Base-by-base conservation (phyloP, 331 rosid species). In the Rhamnella rubrinervis region DNA sequence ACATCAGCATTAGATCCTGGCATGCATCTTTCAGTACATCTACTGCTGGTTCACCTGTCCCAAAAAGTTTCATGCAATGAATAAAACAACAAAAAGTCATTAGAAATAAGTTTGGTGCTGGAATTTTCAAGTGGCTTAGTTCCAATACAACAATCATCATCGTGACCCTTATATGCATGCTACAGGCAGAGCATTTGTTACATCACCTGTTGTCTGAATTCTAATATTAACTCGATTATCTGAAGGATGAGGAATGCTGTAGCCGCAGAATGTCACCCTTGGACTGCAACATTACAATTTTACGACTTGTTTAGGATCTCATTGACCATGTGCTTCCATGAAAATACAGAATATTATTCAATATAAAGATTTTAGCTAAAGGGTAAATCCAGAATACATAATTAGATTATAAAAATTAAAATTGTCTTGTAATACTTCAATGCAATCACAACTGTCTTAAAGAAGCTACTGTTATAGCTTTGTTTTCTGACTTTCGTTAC, bases 221-320 rank as follows among this genome's bases (percentile, higher is more conserved):
- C 97, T 82, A 63, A 90, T 76, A 69, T 93, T 93, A 73, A 90
- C 97, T 40, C 79, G 85, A 61, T 86, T 90, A 11, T 93, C 96
- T 35, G 92, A 93, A 51, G 90, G 98, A 82, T 93, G 97, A 65
- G 98, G 96, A 75, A 88, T 93, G 92, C 87, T 93, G 78, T 90
- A 86, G 14, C 97, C 98, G 55, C 81, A 73, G 65, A 88, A 90
- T 67, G 85, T 60, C 59, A 81, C 85, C 75, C 96, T 80, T 59
- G 93, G 95, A 71, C 92, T 86, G 90, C 86, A 86, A 81, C 61
- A 73, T 13, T 66, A 80, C 55, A 78, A 71, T 0, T 7, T 16
- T 20, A 65, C 4, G 41, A n/a, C 4, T 37, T 21, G 23, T 68
- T 78, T 11, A 78, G 60, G 28, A 75, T 49, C 40, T 37, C 56